Base-by-base conservation (phyloP, 2,329 filamentous ascomycete species). In the Cordyceps tenuipes region DNA sequence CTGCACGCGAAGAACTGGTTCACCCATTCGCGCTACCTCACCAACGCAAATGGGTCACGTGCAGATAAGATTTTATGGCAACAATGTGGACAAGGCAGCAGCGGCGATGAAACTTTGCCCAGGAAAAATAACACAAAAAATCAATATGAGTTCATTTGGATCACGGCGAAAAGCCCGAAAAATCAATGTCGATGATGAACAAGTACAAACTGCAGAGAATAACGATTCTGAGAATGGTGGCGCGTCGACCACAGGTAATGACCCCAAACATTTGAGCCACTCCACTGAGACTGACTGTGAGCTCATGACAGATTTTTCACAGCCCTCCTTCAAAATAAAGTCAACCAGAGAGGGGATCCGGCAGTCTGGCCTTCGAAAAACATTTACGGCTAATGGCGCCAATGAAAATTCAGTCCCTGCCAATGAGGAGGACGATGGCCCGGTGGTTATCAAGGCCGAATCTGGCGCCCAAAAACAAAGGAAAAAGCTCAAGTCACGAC, bases 161-260 rank as follows among this genome's bases (percentile, higher is more conserved):
- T 72, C 77, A 1, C 86, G 83, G 67, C 75, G 83, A 64, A 91
- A 94, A 66, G 86, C 89, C 51, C 87, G 89, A 65, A 88, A 91
- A 68, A 89, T 96, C 66, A 87, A 85, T 51, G 78, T 84, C 0
- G 79, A 84, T 47, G 88, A 90, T 49, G 84, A 86, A 13, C 85
- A 89, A 3, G 86, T 86, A 1, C 53, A 61, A 1, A 55, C 60
- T 2, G 56, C 63, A 5, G 61, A 63, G 2, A 56, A 61, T 9
- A 44, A 70, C 0, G 55, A 62, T 0, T 61, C 66, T 1, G 65
- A 69, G 47, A 67, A 68, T 29, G 64, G 64, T 19, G 64, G 64
- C 60, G 63, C 63, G 19, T 64, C 69, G 60, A 70, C 69, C 63
- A 69, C 75, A 63, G 73, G 75, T 79, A 71, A 36, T 71, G 76